Evolutionary conservation across 2,329 filamentous ascomycete genomes (phyloP).

Genomic region (Diaporthe velutina): DNA sequence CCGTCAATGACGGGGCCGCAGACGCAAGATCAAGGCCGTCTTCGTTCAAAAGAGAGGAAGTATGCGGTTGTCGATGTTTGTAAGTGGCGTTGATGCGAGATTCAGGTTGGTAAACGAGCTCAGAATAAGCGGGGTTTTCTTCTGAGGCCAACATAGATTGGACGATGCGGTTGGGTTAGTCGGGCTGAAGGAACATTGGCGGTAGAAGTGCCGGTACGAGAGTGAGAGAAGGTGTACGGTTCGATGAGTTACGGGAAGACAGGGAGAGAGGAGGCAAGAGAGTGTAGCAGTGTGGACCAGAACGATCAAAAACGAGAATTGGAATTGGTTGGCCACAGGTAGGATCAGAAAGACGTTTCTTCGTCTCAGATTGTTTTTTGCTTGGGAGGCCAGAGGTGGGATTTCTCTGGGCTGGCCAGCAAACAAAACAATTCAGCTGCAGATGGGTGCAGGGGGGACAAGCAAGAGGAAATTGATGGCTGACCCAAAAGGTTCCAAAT

Average conservation of each 20-base stretch:
- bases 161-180: neutral
- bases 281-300: neutral
- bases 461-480: neutral
- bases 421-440: neutral
- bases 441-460: neutral
- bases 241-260: neutral
- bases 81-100: neutral
- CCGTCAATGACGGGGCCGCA: neutral
- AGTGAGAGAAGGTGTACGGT: neutral
- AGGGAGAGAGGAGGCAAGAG: too few relatives aligned
- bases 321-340: neutral
- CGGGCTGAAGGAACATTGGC: neutral
- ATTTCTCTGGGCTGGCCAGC: neutral
- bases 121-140: neutral
- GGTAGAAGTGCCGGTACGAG: too few relatives aligned
- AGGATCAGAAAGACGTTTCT: neutral
- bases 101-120: neutral
- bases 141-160: neutral
- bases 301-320: neutral
- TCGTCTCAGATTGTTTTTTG: neutral
- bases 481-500: neutral
- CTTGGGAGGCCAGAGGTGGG: neutral
- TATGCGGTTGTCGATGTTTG: neutral
- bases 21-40: neutral
- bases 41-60: neutral